Evolutionary conservation across 2,329 filamentous ascomycete species (phyloP), one percentile per base, ranked within the genome.

Genomic region (Diplocarpon mali): DNA sequence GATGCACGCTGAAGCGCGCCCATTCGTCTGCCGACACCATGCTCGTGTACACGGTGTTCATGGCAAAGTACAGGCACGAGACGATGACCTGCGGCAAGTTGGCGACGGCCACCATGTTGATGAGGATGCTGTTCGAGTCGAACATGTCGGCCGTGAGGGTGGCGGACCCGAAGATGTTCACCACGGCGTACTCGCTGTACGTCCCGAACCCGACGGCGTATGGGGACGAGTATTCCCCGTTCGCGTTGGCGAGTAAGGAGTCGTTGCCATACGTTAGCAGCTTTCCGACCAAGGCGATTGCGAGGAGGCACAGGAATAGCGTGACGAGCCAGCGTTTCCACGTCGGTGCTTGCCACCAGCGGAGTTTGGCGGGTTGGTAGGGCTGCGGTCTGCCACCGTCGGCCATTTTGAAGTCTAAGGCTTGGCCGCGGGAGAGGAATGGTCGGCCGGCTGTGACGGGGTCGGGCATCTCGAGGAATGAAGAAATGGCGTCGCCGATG

Each of bases 21-120:
- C 67, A 78, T 55, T 78, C 74, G 8, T 59, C 53, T 0, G 64
- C 67, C 0, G 67, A 53, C 0, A 70, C 60, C 58, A 74, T 71
- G 2, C 56, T 60, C 0, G 69, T 76, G 16, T 69, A 60, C 6
- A 73, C 55, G 2, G 55, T 55, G 50, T 72, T 73, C 53, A 65
- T 64, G 1, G 59, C 53, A 2, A 72, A 55, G 51, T 74, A 73
- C 1, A 69, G 38, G n/a, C 69, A 53, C 0, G 68, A 71, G 0
- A 72, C 47, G 3, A 73, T 42, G 0, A 70, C 42, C 49, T 75
- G 72, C 1, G 70, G 69, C 0, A 62, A 20, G 48, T 75, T 75
- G 30, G 65, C 67, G 0, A 72, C 15, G 14, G 71, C 55, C 12
- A 48, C 40, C 14, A 51, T 41, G 11, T 35, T 20, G 5, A 50